Evolutionary conservation across 257 asterid species (phyloP).

Genomic region (Craterostigma plantagineum): DNA sequence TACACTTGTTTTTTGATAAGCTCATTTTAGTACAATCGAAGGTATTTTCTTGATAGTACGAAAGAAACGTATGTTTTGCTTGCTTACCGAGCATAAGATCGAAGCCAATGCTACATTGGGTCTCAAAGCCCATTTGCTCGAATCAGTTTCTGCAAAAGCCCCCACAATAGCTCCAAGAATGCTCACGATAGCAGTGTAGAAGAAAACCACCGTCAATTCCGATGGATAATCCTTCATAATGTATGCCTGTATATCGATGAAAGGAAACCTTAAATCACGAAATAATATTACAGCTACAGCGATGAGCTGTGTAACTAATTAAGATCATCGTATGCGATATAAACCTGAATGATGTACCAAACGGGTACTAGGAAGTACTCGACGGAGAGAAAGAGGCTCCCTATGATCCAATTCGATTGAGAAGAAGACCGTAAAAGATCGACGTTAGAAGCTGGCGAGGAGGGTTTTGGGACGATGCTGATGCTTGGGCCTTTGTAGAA

Average conservation of each 20-base stretch:
- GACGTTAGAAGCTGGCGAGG: slow-evolving; percentile 8
- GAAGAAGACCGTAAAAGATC: slow-evolving; percentile 16
- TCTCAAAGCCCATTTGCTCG: slow-evolving; percentile 38
- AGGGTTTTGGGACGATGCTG: neutral
- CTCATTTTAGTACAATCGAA: neutral
- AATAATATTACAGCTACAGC: too few species aligned
- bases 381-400: slow-evolving; percentile 50
- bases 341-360: slow-evolving; percentile 93
- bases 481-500: slow-evolving; percentile 65
- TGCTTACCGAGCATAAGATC: slow-evolving; percentile 57
- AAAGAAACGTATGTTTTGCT: neutral
- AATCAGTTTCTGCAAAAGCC: slow-evolving; percentile 29
- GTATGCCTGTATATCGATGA: slow-evolving; percentile 28
- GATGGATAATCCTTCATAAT: slow-evolving; percentile 77
- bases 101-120: slow-evolving; percentile 47
- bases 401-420: slow-evolving; percentile 53
- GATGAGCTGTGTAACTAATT: neutral
- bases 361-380: slow-evolving; percentile 69
- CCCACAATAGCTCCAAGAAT: slow-evolving; percentile 51
- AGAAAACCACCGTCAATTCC: slow-evolving; percentile 38
- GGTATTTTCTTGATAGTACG: neutral
- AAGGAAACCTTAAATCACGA: neutral
- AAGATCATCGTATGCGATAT: neutral
- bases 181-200: slow-evolving; percentile 67
- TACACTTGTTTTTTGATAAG: slow-evolving; percentile 1